A percentile compares a stretch with the other conserved stretches of the same genome.
These are phyloP conservation scores for Annulohypoxylon nitens DNA, from an alignment of 495 filamentous ascomycete species.

Conservation along the genomic window DNA sequence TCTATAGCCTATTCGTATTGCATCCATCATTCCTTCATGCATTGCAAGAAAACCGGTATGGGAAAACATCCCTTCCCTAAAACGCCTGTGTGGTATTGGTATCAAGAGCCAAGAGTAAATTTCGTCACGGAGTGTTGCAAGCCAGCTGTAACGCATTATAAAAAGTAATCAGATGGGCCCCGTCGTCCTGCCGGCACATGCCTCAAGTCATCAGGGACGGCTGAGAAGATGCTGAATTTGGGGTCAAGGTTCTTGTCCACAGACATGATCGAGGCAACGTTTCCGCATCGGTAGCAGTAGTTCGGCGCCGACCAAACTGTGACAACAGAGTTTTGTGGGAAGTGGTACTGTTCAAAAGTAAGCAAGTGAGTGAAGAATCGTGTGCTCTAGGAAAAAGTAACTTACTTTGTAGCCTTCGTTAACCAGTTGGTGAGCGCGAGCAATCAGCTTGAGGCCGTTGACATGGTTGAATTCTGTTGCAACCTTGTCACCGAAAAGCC, in stretches of 20 bases:
- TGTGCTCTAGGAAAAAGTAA: neutral
- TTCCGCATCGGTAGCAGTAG: conserved; percentile 98
- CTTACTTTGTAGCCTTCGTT: conserved; percentile 96
- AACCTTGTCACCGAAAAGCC: conserved; percentile 98
- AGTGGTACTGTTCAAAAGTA: conserved; percentile 78
- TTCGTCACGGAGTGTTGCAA: conserved; percentile 34
- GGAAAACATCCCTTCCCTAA: conserved; percentile 35
- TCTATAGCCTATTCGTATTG: conserved; percentile 36
- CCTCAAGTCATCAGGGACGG: conserved; percentile 91
- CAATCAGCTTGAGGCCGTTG: conserved; percentile 94
- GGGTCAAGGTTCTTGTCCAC: conserved; percentile 86
- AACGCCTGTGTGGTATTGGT: conserved; percentile 52
- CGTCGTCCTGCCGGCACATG: conserved; percentile 85
- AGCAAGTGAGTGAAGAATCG: conserved; percentile 29
- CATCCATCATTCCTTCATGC: conserved; percentile 40
- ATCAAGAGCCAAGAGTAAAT: conserved; percentile 45
- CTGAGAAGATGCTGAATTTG: conserved; percentile 93
- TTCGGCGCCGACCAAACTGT: conserved; percentile 99
- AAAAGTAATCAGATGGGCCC: conserved; percentile 92
- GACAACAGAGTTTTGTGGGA: conserved; percentile 94
- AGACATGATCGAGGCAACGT: conserved; percentile 97
- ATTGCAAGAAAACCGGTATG: conserved; percentile 21
- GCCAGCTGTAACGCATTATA: conserved; percentile 66
- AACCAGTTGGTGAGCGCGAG: conserved; percentile 94
- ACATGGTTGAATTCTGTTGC: conserved; percentile 99